Conservation (phyloP, 306 rosid species). For the Styphnolobium japonicum region DNA sequence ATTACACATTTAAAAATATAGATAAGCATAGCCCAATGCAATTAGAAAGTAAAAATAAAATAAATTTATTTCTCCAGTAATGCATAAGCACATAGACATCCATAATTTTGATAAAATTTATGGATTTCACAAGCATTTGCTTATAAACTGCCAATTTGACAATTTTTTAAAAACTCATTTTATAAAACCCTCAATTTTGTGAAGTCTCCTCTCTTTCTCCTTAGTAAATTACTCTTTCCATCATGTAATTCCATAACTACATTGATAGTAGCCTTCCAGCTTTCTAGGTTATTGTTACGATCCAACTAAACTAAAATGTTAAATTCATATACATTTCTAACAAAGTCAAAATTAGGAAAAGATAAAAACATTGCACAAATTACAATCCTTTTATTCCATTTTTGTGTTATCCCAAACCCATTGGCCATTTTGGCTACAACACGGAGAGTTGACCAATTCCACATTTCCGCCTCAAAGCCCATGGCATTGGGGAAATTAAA, state of each 20-base stretch:
- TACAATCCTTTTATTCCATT: neutral
- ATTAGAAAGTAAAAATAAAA: neutral
- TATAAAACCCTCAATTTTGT: neutral
- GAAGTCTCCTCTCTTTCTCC: neutral
- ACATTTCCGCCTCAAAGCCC: neutral
- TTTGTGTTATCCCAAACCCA: neutral
- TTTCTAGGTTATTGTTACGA: neutral
- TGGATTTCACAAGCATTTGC: neutral
- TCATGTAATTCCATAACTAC: neutral
- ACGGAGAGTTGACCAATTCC: neutral
- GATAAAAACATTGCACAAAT: neutral
- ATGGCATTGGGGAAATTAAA: neutral
- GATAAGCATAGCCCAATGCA: neutral
- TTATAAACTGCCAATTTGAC: neutral
- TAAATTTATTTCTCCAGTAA: slow-evolving; percentile 1
- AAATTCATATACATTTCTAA: neutral
- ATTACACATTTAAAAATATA: neutral
- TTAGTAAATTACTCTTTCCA: neutral
- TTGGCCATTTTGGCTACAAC: neutral
- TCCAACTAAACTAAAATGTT: neutral
- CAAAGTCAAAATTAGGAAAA: neutral
- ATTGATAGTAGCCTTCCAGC: neutral
- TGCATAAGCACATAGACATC: neutral
- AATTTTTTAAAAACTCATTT: neutral
- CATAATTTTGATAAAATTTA: neutral